Base-by-base conservation (phyloP, 345 rosid genomes). In the Rhizophora mangle region DNA sequence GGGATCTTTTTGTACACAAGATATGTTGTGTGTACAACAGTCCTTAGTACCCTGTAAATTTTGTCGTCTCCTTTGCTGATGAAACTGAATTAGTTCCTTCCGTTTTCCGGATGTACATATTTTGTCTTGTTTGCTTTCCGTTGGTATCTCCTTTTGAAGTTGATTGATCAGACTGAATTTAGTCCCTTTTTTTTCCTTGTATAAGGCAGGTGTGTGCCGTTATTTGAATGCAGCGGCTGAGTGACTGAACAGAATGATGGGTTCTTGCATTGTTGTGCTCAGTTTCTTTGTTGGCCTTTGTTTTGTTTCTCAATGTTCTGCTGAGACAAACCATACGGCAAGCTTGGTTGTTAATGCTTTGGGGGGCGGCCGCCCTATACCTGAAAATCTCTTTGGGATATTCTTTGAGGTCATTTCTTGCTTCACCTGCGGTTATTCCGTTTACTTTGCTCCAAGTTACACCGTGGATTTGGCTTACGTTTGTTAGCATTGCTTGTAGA, bases 371-470 rank as follows among this genome's bases (percentile, higher is more conserved):
- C 84, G 77, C 36, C 69, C 61, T 20, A 87, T 95, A 43, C 98
- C 99, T 36, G 80, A 85, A 32, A 92, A 94, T 0, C 89, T 95
- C 21, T 89, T 95, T 55, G 99, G 99, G 46, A 81, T 95, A 68
- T 95, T 92, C 85, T 95, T 90, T 53, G 99, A 95, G 98, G 98
- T 92, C 62, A 47, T 10, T 62, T 67, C 18, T 64, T 30, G 6
- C 5, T 13, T 24, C 24, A 11, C 34, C 39, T 18, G 29, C 47
- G 55, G 19, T 22, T 63, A 18, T 5, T 22, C 18, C 54, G 24
- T 21, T 72, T 34, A 11, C 62, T 71, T 29, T 30, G 31, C 61
- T 30, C 56, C 19, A 24, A 30, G 22, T 56, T 27, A 37, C 18
- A 26, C 26, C 27, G 20, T 5, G 29, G 21, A 51, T 20, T 63